Percentiles rank a stretch among this genome's conserved stretches.
Evolutionary conservation across 75 land plant genomes (phyloP).

Genomic region (Pinus tabuliformis): DNA sequence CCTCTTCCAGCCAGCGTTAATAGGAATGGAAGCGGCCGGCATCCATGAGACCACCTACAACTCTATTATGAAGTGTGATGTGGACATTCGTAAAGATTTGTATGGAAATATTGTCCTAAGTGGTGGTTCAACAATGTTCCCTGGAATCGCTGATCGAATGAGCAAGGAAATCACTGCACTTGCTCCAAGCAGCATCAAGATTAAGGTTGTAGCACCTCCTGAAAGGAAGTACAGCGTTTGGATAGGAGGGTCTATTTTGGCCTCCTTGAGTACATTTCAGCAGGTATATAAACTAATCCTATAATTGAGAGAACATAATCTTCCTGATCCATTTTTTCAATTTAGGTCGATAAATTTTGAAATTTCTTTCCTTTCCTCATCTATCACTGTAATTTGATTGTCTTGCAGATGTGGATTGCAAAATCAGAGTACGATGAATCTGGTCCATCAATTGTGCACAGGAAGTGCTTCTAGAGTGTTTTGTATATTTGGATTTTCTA

Average conservation of each 20-base stretch:
- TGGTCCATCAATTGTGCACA: conserved; percentile 31
- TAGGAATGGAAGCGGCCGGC: conserved; percentile 36
- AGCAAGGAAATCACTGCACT: conserved; percentile 16
- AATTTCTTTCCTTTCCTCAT: not conserved
- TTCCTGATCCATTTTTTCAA: not conserved
- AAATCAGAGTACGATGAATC: conserved; percentile 38
- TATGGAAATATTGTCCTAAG: conserved; percentile 30
- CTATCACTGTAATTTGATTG: not conserved
- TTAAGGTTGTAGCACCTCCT: conserved; percentile 34
- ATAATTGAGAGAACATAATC: not conserved
- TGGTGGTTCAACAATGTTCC: conserved; percentile 44
- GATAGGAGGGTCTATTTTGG: conserved; percentile 18
- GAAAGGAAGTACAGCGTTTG: conserved; percentile 6
- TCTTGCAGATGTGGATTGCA: conserved; percentile 36
- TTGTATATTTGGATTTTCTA: too few relatives aligned
- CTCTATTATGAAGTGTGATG: conserved; percentile 47
- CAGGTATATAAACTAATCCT: conserved; percentile 7
- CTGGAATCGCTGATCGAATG: conserved; percentile 21
- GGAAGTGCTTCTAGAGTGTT: conserved; percentile 20
- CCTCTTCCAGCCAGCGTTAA: conserved; percentile 36
- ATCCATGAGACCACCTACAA: conserved; percentile 12
- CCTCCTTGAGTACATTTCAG: conserved; percentile 11
- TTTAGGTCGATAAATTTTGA: not conserved
- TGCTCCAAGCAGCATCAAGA: conserved; percentile 13
- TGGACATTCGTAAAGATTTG: conserved; percentile 33